Conservation (phyloP, 2,329 filamentous ascomycete species). For the Fusarium camptoceras region DNA sequence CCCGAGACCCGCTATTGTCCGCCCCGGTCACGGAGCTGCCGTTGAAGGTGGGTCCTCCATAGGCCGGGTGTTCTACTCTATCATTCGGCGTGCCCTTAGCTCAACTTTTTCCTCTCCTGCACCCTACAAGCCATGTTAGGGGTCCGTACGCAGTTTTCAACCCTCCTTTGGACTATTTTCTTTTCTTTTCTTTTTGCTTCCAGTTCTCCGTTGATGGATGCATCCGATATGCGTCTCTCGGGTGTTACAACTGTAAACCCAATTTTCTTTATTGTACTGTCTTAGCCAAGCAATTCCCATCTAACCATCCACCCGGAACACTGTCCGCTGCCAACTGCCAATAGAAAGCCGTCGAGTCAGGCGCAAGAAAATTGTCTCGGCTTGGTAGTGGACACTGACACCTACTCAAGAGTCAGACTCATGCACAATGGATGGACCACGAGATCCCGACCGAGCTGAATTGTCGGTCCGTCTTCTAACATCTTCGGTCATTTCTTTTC, state of each 20-base stretch:
- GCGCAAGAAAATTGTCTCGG: conserved; percentile 6
- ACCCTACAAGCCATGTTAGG: neutral
- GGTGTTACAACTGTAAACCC: neutral
- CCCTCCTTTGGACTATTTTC: conserved; percentile 3
- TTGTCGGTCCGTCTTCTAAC: conserved; percentile 31
- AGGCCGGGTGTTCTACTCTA: conserved; percentile 14
- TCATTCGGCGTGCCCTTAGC: conserved; percentile 23
- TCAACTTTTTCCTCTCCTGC: conserved; percentile 4
- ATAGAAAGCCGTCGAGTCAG: conserved; percentile 29
- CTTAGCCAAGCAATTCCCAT: neutral
- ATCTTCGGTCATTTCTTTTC: conserved; percentile 17
- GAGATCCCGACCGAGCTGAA: conserved; percentile 33
- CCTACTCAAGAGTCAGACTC: conserved; percentile 25
- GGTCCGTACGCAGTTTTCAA: neutral
- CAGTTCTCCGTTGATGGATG: conserved; percentile 9
- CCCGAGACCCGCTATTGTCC: conserved; percentile 34
- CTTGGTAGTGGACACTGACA: conserved; percentile 13
- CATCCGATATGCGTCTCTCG: conserved; percentile 14
- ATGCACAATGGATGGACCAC: conserved; percentile 31
- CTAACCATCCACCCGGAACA: neutral
- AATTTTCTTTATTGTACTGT: neutral
- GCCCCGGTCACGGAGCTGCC: conserved; percentile 38
- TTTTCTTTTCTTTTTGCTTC: conserved; percentile 17
- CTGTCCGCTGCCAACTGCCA: conserved; percentile 23
- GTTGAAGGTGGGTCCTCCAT: conserved; percentile 27